Conservation (phyloP, 768 basidiomycete species). For the Clitopilus passeckerianus region DNA sequence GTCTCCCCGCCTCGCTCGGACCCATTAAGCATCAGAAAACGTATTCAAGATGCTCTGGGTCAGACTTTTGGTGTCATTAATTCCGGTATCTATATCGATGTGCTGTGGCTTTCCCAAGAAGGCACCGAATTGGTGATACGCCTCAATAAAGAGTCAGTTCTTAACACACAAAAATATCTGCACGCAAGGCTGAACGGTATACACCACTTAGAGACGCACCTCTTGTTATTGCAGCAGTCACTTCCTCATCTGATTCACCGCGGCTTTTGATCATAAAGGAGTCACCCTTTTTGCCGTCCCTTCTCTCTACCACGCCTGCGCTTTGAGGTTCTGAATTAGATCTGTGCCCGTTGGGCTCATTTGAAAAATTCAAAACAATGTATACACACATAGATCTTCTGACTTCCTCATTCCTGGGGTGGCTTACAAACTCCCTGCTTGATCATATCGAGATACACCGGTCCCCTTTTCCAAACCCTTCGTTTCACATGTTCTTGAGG, state of each 20-base stretch:
- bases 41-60: slow-evolving; percentile 48
- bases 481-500: no score
- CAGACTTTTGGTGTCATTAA: slow-evolving; percentile 52
- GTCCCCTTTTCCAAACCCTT: no score
- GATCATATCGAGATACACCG: no score
- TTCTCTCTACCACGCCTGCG: slow-evolving; percentile 14
- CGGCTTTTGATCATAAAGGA: slow-evolving; percentile 29
- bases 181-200: neutral
- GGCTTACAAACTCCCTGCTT: no score
- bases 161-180: neutral
- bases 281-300: slow-evolving; percentile 36
- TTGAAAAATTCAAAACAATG: neutral
- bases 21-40: slow-evolving; percentile 43
- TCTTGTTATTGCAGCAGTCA: slow-evolving; percentile 27
- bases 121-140: slow-evolving; percentile 38
- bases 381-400: no score
- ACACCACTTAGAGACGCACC: slow-evolving; percentile 24
- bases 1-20: slow-evolving; percentile 34
- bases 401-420: no score
- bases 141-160: slow-evolving; percentile 31
- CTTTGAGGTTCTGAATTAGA: neutral
- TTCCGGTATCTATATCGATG: slow-evolving; percentile 50
- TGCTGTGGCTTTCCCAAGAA: slow-evolving; percentile 46
- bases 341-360: neutral
- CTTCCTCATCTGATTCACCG: slow-evolving; percentile 23